A percentile compares a stretch with the other conserved stretches of the same genome.
Conservation (phyloP, 805 yeast species). For the Blastobotrys chiropterorum region DNA sequence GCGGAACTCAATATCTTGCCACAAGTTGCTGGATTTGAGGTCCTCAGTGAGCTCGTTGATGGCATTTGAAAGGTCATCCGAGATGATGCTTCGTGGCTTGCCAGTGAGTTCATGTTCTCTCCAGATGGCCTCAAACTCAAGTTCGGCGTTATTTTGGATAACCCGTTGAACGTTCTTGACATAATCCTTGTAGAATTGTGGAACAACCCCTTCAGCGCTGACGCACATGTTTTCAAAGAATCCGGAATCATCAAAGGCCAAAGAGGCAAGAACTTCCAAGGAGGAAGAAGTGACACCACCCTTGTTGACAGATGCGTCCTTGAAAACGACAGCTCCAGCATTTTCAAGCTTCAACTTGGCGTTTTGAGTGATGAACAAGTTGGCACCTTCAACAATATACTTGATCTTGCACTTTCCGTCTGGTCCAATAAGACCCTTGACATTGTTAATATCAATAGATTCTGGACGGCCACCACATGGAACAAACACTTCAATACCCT, state of each 20-base stretch:
- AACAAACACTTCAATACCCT: constrained; percentile 74
- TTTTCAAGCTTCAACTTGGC: constrained; percentile 82
- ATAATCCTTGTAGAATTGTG: constrained; percentile 73
- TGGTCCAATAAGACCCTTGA: constrained; percentile 62
- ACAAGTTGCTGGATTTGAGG: constrained; percentile 69
- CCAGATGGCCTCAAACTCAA: constrained; percentile 88
- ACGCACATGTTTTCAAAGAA: constrained; percentile 78
- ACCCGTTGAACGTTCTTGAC: constrained; percentile 77
- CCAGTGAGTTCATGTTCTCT: constrained; percentile 59
- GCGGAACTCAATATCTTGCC: constrained; percentile 78
- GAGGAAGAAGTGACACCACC: constrained; percentile 99
- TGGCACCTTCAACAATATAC: constrained; percentile 95
- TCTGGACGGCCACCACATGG: constrained; percentile 99
- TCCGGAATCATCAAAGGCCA: constrained; percentile 79
- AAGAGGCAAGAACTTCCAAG: constrained; percentile 88
- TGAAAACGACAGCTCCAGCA: constrained; percentile 82
- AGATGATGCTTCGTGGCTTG: constrained; percentile 52
- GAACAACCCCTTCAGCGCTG: constrained; percentile 39
- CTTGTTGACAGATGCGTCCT: constrained; percentile 95
- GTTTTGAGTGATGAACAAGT: constrained; percentile 87
- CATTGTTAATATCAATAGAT: constrained; percentile 84
- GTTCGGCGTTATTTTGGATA: constrained; percentile 69
- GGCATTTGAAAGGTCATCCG: constrained; percentile 77
- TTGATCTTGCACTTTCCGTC: constrained; percentile 76
- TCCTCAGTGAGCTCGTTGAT: constrained; percentile 84